A percentile compares a stretch with the other conserved stretches of the same genome.
Evolutionary conservation across 129 eudicot genomes (phyloP).

Genomic region (Sambucus nigra): DNA sequence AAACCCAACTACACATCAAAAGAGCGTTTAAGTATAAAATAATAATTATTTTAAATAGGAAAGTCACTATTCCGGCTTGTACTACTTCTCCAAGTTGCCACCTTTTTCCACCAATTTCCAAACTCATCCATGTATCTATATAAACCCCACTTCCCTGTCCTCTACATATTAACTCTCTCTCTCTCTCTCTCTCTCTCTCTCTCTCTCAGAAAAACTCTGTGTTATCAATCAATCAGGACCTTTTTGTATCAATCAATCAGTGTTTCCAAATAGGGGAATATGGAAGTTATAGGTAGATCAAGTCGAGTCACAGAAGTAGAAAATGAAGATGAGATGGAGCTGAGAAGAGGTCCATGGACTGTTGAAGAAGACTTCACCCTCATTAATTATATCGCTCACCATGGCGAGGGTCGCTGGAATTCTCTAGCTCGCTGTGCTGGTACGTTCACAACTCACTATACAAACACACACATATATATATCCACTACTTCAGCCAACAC

Average conservation of each 20-base stretch:
- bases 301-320: slow-evolving; percentile 16
- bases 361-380: slow-evolving; percentile 88
- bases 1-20: slow-evolving; percentile 19
- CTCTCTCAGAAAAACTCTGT: neutral
- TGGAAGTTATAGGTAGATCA: slow-evolving; percentile 10
- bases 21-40: neutral
- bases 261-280: slow-evolving; percentile 3
- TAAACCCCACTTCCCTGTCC: slow-evolving; percentile 42
- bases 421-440: slow-evolving; percentile 86
- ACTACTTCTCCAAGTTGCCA: slow-evolving; percentile 26
- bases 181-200: slow-evolving; percentile 10
- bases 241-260: slow-evolving; percentile 20
- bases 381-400: slow-evolving; percentile 63
- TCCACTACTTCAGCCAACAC: no score
- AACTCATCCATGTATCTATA: slow-evolving; percentile 40
- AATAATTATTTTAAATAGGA: neutral
- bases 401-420: slow-evolving; percentile 98
- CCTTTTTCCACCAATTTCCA: slow-evolving; percentile 18
- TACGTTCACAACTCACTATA: slow-evolving; percentile 4
- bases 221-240: neutral
- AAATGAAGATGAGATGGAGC: slow-evolving; percentile 50
- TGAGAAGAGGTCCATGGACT: slow-evolving; percentile 95
- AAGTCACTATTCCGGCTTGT: slow-evolving; percentile 48
- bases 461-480: no score
- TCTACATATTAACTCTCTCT: slow-evolving; percentile 14